Percentiles rank a stretch among this genome's conserved stretches.
These are phyloP conservation scores for Nothomitra cinnamomea DNA, from an alignment of 2,329 filamentous ascomycete species.

Conservation along the genomic window DNA sequence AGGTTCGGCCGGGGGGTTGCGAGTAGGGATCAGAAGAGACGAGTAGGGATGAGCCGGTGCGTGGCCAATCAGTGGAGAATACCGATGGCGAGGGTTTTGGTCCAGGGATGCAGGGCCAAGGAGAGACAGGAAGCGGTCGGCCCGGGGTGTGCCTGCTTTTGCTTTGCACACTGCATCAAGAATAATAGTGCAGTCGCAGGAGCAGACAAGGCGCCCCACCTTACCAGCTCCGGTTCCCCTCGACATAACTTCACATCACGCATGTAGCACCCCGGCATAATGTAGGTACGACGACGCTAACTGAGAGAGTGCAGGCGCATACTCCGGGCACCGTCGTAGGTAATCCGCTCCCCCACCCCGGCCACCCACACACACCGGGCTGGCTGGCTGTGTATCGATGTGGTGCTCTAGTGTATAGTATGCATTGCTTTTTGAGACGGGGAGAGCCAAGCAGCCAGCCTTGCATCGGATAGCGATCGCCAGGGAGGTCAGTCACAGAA, in stretches of 20 bases:
- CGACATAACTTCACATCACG: not conserved
- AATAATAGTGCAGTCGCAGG: too few species aligned
- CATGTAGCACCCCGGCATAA: not conserved
- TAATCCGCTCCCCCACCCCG: not conserved
- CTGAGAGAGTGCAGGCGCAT: too few species aligned
- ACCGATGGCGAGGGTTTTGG: not conserved
- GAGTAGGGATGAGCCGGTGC: not conserved
- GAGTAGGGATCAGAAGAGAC: not conserved
- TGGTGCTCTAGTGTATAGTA: not conserved
- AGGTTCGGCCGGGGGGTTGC: not conserved
- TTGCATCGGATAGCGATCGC: conserved; percentile 1
- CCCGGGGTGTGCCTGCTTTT: not conserved
- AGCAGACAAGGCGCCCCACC: too few species aligned
- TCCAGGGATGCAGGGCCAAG: not conserved
- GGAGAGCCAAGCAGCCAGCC: not conserved
- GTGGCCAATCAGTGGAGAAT: not conserved
- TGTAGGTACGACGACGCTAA: not conserved
- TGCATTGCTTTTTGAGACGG: not conserved
- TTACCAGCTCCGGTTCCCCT: too few species aligned
- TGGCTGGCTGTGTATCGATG: not conserved
- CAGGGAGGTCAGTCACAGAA: not conserved
- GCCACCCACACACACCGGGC: not conserved
- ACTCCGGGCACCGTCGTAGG: too few species aligned
- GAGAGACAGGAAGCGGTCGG: not conserved
- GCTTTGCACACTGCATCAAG: not conserved